Percentiles rank a stretch among this genome's conserved stretches.
Evolutionary conservation across 768 basidiomycete species (phyloP).

Genomic region (Calocybe cyanea): DNA sequence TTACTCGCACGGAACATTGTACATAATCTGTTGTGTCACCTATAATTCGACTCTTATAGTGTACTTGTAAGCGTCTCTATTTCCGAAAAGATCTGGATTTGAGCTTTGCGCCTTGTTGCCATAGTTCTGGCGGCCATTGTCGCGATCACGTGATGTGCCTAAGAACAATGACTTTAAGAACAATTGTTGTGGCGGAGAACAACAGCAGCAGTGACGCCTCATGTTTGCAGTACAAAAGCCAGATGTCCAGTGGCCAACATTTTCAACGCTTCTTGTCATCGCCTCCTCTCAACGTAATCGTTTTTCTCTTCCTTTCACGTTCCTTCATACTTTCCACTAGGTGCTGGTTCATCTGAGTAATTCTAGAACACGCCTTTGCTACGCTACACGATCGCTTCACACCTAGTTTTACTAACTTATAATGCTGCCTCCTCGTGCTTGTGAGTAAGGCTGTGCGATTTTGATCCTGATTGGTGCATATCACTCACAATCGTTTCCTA

Average conservation of each 20-base stretch:
- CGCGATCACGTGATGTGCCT: not conserved
- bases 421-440: conserved; percentile 22
- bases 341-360: conserved; percentile 21
- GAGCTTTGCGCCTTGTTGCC: not conserved
- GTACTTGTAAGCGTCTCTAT: not conserved
- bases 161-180: not conserved
- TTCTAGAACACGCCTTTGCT: no score
- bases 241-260: no score
- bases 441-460: conserved; percentile 13
- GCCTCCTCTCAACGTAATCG: conserved; percentile 4
- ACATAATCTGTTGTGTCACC: conserved; percentile 5
- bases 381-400: not conserved
- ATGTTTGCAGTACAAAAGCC: no score
- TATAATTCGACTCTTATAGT: not conserved
- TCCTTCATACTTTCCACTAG: conserved; percentile 13
- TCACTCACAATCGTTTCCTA: no score
- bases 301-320: conserved; percentile 14
- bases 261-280: not conserved
- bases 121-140: not conserved
- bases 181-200: not conserved
- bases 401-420: not conserved
- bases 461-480: not conserved
- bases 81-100: no score
- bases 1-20: no score
- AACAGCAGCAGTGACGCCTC: not conserved